Evolutionary conservation across 805 yeast genomes (phyloP).

Genomic region (Hanseniaspora valbyensis): DNA sequence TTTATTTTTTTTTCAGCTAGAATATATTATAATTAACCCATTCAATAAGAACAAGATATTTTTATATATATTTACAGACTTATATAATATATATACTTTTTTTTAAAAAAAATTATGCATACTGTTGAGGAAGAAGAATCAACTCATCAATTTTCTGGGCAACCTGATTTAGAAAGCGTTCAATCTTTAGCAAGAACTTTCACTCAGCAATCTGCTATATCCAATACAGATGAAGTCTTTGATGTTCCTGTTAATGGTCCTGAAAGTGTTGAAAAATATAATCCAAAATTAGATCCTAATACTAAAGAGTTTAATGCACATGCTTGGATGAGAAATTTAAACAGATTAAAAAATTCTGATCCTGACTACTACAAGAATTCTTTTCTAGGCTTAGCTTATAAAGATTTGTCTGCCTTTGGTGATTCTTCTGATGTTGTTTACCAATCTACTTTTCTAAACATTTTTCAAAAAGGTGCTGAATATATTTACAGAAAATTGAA

Average conservation of each 20-base stretch:
- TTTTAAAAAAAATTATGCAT: too few relatives aligned
- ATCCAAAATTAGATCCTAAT: slow-evolving; percentile 46
- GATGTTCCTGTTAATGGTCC: slow-evolving; percentile 11
- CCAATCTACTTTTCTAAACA: slow-evolving; percentile 47
- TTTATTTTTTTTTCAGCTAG: too few relatives aligned
- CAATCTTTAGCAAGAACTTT: slow-evolving; percentile 12
- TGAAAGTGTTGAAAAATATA: slow-evolving; percentile 19
- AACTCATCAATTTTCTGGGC: too few relatives aligned
- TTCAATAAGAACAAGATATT: too few relatives aligned
- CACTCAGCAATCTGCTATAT: slow-evolving; percentile 3
- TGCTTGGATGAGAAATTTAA: slow-evolving; percentile 57
- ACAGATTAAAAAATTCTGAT: slow-evolving; percentile 42
- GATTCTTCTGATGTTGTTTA: slow-evolving; percentile 58
- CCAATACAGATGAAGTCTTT: background rate
- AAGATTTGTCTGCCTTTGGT: slow-evolving; percentile 50
- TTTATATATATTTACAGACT: too few relatives aligned
- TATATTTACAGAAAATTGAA: slow-evolving; percentile 21
- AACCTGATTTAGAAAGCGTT: slow-evolving; percentile 4
- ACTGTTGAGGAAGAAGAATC: too few relatives aligned
- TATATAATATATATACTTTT: too few relatives aligned
- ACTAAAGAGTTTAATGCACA: slow-evolving; percentile 48
- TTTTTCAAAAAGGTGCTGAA: slow-evolving; percentile 27
- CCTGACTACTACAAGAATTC: slow-evolving; percentile 55
- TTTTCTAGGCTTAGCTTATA: slow-evolving; percentile 48
- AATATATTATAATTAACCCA: too few relatives aligned